phyloP scores from a whole-genome alignment of 108 stramenopile species.

The Skeletonema potamos region DNA sequence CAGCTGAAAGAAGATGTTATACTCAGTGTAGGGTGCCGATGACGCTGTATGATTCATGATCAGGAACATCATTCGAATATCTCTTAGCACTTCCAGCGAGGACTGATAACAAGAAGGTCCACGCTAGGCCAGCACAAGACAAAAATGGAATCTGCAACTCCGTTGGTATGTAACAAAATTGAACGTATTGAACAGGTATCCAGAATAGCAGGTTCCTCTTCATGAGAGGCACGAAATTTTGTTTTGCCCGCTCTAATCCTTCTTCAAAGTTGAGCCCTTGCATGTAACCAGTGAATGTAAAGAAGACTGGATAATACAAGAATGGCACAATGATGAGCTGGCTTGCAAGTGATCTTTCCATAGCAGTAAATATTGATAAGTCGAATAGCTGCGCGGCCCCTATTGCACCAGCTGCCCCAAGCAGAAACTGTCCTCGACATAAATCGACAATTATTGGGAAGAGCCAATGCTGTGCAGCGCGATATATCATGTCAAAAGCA shows the following conservation, averaged over 20 bases:
- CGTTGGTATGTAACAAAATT: slow-evolving; percentile 64
- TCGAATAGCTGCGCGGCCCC: slow-evolving; percentile 6
- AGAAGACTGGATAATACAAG: slow-evolving; percentile 75
- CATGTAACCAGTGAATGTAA: slow-evolving; percentile 51
- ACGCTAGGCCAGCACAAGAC: slow-evolving; percentile 54
- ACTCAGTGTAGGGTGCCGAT: slow-evolving; percentile 15
- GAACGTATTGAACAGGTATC: slow-evolving; percentile 76
- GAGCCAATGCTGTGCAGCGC: slow-evolving; percentile 58
- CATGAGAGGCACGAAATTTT: slow-evolving; percentile 73
- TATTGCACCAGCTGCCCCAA: slow-evolving; percentile 19
- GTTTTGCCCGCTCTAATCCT: slow-evolving; percentile 50
- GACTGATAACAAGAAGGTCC: slow-evolving; percentile 65
- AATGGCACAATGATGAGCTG: slow-evolving; percentile 75
- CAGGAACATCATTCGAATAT: slow-evolving; percentile 11
- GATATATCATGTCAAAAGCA: slow-evolving; percentile 66
- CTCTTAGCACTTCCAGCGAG: slow-evolving; percentile 63
- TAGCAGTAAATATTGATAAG: slow-evolving; percentile 32
- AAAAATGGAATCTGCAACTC: slow-evolving; percentile 76
- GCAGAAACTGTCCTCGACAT: slow-evolving; percentile 61
- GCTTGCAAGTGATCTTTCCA: slow-evolving; percentile 68
- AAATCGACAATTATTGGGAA: slow-evolving; percentile 62
- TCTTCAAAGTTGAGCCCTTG: slow-evolving; percentile 50
- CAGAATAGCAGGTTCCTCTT: slow-evolving; percentile 72
- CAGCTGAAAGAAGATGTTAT: slow-evolving; percentile 46
- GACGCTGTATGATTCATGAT: slow-evolving; percentile 9